These are phyloP conservation scores for Lactarius psammicola DNA, from an alignment of 768 basidiomycete species.

Conservation along the genomic window DNA sequence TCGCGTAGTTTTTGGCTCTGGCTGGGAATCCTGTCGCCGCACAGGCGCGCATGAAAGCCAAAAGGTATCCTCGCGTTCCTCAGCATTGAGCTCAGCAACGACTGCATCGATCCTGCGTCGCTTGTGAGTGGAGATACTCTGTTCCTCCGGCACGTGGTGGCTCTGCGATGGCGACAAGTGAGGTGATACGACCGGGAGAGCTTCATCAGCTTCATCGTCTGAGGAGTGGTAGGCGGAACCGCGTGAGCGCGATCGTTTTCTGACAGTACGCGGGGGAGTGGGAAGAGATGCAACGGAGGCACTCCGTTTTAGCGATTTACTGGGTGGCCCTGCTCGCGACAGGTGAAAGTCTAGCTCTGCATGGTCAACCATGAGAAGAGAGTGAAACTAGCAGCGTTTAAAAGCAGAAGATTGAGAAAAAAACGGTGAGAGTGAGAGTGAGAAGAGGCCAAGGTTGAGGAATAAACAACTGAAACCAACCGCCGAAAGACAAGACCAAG, in stretches of 20 bases:
- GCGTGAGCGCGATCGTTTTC: constrained; percentile 29
- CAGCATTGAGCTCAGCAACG: constrained; percentile 24
- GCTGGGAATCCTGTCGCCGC: constrained; percentile 11
- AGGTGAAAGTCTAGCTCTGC: constrained; percentile 13
- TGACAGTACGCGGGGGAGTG: constrained; percentile 27
- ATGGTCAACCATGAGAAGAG: constrained; percentile 20
- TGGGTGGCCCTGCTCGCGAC: constrained; percentile 5
- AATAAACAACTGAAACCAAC: constrained; percentile 19
- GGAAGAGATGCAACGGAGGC: constrained; percentile 30
- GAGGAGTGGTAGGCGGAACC: constrained; percentile 27
- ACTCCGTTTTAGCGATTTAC: constrained; percentile 28
- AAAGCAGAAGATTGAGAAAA: constrained; percentile 5
- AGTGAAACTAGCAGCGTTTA: neutral
- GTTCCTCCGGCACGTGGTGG: constrained; percentile 18
- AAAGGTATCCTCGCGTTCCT: constrained; percentile 28
- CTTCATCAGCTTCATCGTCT: constrained; percentile 25
- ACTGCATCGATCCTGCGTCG: constrained; percentile 28
- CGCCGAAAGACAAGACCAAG: neutral
- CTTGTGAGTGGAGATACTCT: constrained; percentile 6
- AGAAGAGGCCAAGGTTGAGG: constrained; percentile 7
- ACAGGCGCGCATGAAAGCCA: constrained; percentile 21
- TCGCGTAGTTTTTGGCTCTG: constrained; percentile 20
- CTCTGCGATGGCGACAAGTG: constrained; percentile 17
- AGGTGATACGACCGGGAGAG: constrained; percentile 26
- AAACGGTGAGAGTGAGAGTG: neutral